Conservation (phyloP, 257 asterid species). For the Penstemon barbatus region DNA sequence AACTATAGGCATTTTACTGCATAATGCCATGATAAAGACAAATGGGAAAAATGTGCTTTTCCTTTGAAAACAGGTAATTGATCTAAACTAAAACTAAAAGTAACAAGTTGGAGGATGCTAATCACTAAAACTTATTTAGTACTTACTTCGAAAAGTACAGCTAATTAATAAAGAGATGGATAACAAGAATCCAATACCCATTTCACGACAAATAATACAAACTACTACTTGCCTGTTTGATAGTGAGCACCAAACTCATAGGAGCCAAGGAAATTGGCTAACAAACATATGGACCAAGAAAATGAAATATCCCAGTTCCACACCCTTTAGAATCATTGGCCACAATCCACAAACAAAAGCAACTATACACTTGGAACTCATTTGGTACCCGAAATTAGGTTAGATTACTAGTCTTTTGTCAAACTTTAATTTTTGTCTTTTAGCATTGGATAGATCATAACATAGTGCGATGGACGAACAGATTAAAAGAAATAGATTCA, state of each 20-base stretch:
- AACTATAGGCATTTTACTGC: too few relatives aligned
- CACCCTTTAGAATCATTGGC: not conserved
- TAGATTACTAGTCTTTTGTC: too few relatives aligned
- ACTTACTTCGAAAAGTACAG: too few relatives aligned
- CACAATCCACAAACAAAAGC: too few relatives aligned
- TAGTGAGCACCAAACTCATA: not conserved
- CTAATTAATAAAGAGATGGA: too few relatives aligned
- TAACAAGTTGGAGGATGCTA: not conserved
- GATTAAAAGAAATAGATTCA: too few relatives aligned
- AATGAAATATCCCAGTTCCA: not conserved
- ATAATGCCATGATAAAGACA: not conserved
- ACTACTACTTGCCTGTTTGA: not conserved
- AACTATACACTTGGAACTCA: too few relatives aligned
- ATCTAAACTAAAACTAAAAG: too few relatives aligned
- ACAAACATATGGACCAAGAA: not conserved
- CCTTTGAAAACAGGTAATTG: not conserved
- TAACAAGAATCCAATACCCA: not conserved
- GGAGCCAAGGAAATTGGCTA: conserved; percentile 12
- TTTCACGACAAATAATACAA: not conserved
- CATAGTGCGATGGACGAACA: too few relatives aligned
- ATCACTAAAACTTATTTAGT: not conserved
- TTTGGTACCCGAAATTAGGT: too few relatives aligned
- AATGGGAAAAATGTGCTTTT: not conserved
- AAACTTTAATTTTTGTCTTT: too few relatives aligned
- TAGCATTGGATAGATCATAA: too few relatives aligned